These are phyloP conservation scores for Pseudogymnoascus sp. DNA, from an alignment of 2,329 filamentous ascomycete species.

Conservation along the genomic window DNA sequence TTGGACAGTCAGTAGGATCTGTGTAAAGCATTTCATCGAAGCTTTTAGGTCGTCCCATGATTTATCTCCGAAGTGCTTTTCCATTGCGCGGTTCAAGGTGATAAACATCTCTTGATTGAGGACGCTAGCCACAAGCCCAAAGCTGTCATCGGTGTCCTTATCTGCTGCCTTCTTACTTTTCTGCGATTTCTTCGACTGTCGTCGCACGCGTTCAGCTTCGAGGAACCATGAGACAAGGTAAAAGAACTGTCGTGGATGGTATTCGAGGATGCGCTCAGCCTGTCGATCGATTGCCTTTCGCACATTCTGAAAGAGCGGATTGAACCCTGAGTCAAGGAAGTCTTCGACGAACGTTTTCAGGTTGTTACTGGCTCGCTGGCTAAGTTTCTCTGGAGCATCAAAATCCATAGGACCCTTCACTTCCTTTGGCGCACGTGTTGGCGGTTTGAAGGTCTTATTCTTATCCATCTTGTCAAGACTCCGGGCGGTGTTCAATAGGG, in stretches of 20 bases:
- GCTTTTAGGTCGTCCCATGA: slow-evolving; percentile 82
- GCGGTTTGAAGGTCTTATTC: slow-evolving; percentile 83
- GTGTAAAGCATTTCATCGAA: slow-evolving; percentile 89
- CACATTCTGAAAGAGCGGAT: slow-evolving; percentile 78
- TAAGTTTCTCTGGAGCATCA: slow-evolving; percentile 65
- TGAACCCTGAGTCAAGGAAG: slow-evolving; percentile 92
- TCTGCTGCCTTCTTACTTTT: slow-evolving; percentile 40
- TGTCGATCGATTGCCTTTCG: slow-evolving; percentile 88
- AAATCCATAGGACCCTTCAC: slow-evolving; percentile 67
- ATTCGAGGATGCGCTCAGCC: slow-evolving; percentile 69
- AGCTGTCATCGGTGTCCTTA: slow-evolving; percentile 61
- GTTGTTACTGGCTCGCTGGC: slow-evolving; percentile 65
- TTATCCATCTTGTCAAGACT: slow-evolving; percentile 85
- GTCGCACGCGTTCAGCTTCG: slow-evolving; percentile 71
- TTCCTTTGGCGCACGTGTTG: slow-evolving; percentile 56
- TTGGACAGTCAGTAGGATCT: slow-evolving; percentile 86
- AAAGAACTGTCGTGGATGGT: slow-evolving; percentile 81
- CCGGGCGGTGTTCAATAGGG: slow-evolving; percentile 64
- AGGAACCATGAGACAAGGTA: slow-evolving; percentile 92
- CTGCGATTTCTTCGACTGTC: slow-evolving; percentile 51
- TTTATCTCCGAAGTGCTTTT: slow-evolving; percentile 72
- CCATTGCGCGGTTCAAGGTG: slow-evolving; percentile 75
- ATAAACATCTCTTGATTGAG: slow-evolving; percentile 95
- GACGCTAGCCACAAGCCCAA: slow-evolving; percentile 80
- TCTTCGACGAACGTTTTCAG: slow-evolving; percentile 82